Conservation (phyloP, 257 asterid genomes). For the Solanum arcanum region DNA sequence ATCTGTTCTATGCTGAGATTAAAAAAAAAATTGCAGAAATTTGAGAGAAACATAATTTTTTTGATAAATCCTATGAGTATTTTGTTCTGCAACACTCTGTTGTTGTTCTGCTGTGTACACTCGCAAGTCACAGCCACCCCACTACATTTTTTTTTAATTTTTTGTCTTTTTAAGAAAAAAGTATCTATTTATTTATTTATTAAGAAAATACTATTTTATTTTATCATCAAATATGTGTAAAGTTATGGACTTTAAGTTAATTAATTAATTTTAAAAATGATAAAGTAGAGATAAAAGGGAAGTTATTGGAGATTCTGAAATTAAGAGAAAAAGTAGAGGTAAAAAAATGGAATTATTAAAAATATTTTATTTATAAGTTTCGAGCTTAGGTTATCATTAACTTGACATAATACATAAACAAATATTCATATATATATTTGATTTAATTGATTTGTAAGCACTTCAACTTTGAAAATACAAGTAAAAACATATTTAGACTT, state of each 20-base stretch:
- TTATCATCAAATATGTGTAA: not conserved
- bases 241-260: not conserved
- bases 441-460: too few species aligned
- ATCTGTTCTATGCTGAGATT: not conserved
- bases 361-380: too few species aligned
- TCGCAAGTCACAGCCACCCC: not conserved
- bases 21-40: not conserved
- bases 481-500: too few species aligned
- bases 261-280: not conserved
- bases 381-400: not conserved
- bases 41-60: not conserved
- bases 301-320: not conserved
- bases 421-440: too few species aligned
- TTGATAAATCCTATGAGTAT: not conserved
- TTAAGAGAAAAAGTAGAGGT: not conserved
- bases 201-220: not conserved
- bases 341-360: not conserved
- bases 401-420: too few species aligned
- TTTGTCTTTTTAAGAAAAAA: not conserved
- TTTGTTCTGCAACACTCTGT: not conserved
- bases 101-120: not conserved
- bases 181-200: too few species aligned
- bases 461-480: too few species aligned
- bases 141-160: not conserved
- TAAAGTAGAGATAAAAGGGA: not conserved